Base-by-base conservation (phyloP, 257 asterid genomes). In the Lavandula angustifolia region DNA sequence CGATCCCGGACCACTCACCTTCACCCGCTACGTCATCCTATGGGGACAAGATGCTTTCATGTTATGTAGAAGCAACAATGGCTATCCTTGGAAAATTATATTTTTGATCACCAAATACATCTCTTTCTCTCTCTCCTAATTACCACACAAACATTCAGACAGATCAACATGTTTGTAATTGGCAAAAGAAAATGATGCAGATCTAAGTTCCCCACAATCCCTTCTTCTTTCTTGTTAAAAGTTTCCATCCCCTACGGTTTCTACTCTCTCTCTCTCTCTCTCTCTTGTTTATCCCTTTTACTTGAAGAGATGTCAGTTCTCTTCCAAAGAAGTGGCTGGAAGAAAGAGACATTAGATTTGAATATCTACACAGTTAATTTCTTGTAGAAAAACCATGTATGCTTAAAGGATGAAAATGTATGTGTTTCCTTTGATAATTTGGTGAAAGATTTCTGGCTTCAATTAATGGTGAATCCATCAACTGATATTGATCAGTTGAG, bases 141-240 rank as follows among this genome's bases (percentile, higher is more conserved):
- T 1, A 37, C 41, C 7, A 9, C n/a, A n/a, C n/a, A n/a, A n/a
- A n/a, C n/a, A n/a, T n/a, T n/a, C n/a, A n/a, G n/a, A 56, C 54
- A 54, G 3, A 44, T 14, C 33, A 35, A 61, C 51, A 54, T 52
- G 49, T 35, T 50, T 66, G 44, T 6, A 73, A n/a, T 6, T 51
- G 80, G 80, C 70, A 71, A 78, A 62, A n/a, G 54, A 58, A 78
- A 63, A 18, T 51, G 71, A 73, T 53, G 61, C 74, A 68, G 67
- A 75, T 73, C 74, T 59, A 69, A 77, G 64, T 66, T 54, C n/a
- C n/a, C 51, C 54, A 71, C 69, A 70, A 55, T 32, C 34, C 70
- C 63, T 40, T 35, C 52, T 79, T 75, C 40, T 35, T 73, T 79
- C 77, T 69, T 64, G 79, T 71, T 67, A 67, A 66, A 41, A 71